A percentile compares a stretch with the other conserved stretches of the same genome.
These are phyloP conservation scores for Candida pseudoglaebosa DNA, from an alignment of 805 yeast genomes.

Conservation along the genomic window DNA sequence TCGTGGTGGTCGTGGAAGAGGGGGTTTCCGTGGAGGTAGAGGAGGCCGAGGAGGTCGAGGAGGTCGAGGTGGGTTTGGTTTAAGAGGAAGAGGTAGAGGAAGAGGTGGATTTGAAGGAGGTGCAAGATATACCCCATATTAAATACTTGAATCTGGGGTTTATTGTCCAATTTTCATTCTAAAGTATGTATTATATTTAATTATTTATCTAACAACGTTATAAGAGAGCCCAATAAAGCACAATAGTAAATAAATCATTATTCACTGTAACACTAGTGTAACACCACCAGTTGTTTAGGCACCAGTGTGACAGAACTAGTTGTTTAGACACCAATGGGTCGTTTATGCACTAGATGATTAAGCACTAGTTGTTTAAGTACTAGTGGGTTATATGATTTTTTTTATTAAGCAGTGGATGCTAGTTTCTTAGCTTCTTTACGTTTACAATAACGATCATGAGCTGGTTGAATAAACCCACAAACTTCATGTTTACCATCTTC, in stretches of 20 bases:
- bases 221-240: no score
- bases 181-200: neutral
- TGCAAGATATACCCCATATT: conserved; percentile 20
- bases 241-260: no score
- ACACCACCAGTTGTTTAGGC: no score
- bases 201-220: no score
- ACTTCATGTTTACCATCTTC: conserved; percentile 30
- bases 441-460: conserved; percentile 18
- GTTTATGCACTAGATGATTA: no score
- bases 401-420: neutral
- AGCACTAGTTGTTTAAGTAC: no score
- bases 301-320: no score
- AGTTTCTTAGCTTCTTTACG: conserved; percentile 10
- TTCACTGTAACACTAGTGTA: no score
- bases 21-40: conserved; percentile 11
- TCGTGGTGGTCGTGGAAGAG: conserved; percentile 15
- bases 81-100: conserved; percentile 25
- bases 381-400: no score
- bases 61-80: no score
- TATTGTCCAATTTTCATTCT: neutral
- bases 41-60: conserved; percentile 23
- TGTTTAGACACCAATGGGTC: no score
- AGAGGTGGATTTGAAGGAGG: conserved; percentile 14
- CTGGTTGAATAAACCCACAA: conserved; percentile 20
- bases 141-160: no score